These are phyloP conservation scores for Fusarium metavorans DNA, from an alignment of 2,329 filamentous ascomycete genomes.

Conservation along the genomic window DNA sequence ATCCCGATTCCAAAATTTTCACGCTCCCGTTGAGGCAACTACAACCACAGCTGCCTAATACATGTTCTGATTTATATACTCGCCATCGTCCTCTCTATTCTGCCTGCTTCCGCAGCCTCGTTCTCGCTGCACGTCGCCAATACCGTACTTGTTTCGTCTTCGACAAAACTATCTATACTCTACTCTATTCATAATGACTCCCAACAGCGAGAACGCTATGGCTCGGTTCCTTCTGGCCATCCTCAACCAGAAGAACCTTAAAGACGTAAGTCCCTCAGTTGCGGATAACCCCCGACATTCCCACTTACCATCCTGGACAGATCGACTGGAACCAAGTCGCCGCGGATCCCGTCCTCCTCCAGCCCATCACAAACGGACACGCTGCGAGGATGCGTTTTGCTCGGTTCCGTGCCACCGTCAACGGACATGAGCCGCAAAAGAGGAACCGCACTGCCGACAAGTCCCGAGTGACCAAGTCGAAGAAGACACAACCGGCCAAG, in stretches of 20 bases:
- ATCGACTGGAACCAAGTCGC: slow-evolving; percentile 72
- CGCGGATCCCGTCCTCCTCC: slow-evolving; percentile 63
- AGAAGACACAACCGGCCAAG: slow-evolving; percentile 49
- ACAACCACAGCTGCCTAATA: slow-evolving; percentile 37
- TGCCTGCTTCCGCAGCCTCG: slow-evolving; percentile 31
- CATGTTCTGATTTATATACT: slow-evolving; percentile 35
- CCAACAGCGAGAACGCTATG: slow-evolving; percentile 68
- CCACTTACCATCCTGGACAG: slow-evolving; percentile 51
- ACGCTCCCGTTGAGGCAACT: slow-evolving; percentile 33
- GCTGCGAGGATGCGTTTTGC: slow-evolving; percentile 72
- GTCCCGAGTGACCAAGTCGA: slow-evolving; percentile 60
- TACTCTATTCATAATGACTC: slow-evolving; percentile 57
- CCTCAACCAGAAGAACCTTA: slow-evolving; percentile 69
- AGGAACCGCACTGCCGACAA: slow-evolving; percentile 58
- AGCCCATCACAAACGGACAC: slow-evolving; percentile 70
- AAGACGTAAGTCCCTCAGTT: slow-evolving; percentile 62
- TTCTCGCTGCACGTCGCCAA: slow-evolving; percentile 14
- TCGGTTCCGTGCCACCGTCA: slow-evolving; percentile 62
- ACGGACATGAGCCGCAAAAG: slow-evolving; percentile 61
- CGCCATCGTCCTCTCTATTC: slow-evolving; percentile 22
- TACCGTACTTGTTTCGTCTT: slow-evolving; percentile 1
- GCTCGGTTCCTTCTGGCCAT: slow-evolving; percentile 71
- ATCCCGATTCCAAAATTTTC: slow-evolving; percentile 1
- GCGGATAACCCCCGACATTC: not conserved
- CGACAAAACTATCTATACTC: not conserved